Conservation (phyloP, 768 basidiomycete species). For the Rhizopogon salebrosus region DNA sequence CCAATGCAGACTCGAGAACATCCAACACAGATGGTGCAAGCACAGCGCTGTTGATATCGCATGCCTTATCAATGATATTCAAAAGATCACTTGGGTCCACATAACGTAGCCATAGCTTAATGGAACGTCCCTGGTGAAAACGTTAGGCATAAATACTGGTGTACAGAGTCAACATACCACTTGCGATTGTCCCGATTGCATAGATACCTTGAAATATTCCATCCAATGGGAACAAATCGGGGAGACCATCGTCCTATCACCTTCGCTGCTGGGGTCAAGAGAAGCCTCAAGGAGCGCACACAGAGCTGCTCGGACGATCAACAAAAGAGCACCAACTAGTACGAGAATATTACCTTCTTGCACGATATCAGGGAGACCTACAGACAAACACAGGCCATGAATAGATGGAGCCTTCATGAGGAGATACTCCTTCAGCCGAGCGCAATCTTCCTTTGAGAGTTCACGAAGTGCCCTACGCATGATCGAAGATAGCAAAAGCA, state of each 20-base stretch:
- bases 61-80: constrained; percentile 33
- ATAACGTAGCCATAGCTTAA: constrained; percentile 52
- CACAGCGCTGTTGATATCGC: constrained; percentile 1
- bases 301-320: constrained; percentile 32
- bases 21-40: constrained; percentile 25
- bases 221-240: constrained; percentile 42
- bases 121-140: constrained; percentile 5
- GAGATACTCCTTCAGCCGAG: constrained; percentile 34
- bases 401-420: constrained; percentile 32
- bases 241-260: constrained; percentile 37
- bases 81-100: constrained; percentile 39
- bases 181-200: neutral
- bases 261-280: constrained; percentile 30
- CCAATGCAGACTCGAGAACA: constrained; percentile 33
- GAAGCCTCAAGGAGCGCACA: constrained; percentile 31
- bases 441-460: constrained; percentile 27
- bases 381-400: constrained; percentile 29
- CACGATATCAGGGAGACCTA: constrained; percentile 17
- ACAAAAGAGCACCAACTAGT: neutral
- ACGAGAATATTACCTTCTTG: constrained; percentile 28
- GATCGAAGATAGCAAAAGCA: constrained; percentile 37
- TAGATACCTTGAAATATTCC: neutral
- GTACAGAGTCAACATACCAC: neutral
- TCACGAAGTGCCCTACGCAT: constrained; percentile 20
- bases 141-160: neutral